Percentiles rank a stretch among this genome's conserved stretches.
phyloP scores from a whole-genome alignment of 306 rosid genomes.

The Mimosa pudica region DNA sequence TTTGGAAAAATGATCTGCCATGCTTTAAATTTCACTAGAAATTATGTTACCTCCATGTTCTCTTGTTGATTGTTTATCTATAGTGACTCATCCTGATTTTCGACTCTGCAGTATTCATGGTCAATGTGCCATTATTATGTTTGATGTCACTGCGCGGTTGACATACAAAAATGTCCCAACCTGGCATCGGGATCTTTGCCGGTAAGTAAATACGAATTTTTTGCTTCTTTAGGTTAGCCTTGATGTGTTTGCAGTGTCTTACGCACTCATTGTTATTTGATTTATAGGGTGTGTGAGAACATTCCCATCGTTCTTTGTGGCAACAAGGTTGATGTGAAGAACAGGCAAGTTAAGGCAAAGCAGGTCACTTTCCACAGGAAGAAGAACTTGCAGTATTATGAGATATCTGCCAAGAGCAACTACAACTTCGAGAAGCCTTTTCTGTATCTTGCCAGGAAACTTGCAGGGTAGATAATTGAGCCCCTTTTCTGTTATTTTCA shows the following conservation, averaged over 20 bases:
- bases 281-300: constrained; percentile 78
- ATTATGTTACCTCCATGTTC: background rate
- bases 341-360: constrained; percentile 88
- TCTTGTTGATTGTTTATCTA: background rate
- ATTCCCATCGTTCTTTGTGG: constrained; percentile 85
- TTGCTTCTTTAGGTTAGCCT: background rate
- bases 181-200: constrained; percentile 81
- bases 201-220: constrained; percentile 40
- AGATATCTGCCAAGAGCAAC: constrained; percentile 86
- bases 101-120: constrained; percentile 65
- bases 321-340: constrained; percentile 87
- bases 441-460: constrained; percentile 80
- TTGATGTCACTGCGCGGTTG: constrained; percentile 73
- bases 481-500: background rate
- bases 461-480: constrained; percentile 63
- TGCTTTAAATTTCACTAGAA: background rate
- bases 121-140: constrained; percentile 82
- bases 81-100: background rate
- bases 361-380: constrained; percentile 87
- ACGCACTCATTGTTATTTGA: background rate
- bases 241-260: background rate
- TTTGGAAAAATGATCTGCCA: background rate
- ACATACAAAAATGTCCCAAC: constrained; percentile 83
- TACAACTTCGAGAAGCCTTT: constrained; percentile 83
- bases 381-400: constrained; percentile 80